A percentile compares a stretch with the other conserved stretches of the same genome.
These are phyloP conservation scores for Nakaseomyces glabratus DNA, from an alignment of 1,139 yeast species.

Conservation along the genomic window DNA sequence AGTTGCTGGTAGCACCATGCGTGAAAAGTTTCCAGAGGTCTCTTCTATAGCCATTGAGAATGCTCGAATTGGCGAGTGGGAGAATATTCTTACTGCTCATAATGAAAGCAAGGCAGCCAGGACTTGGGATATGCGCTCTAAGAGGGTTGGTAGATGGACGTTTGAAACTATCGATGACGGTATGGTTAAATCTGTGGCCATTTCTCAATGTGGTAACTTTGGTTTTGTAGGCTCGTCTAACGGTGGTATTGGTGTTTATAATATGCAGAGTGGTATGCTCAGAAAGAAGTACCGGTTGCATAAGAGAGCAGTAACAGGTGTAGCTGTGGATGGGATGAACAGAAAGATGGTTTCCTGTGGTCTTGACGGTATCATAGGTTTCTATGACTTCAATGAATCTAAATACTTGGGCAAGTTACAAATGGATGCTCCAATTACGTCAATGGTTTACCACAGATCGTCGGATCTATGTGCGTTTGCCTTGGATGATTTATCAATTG, in stretches of 20 bases:
- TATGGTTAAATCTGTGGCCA: conserved; percentile 66
- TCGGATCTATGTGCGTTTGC: conserved; percentile 83
- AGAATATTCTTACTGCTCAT: conserved; percentile 85
- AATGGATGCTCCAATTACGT: conserved; percentile 70
- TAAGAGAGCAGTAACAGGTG: conserved; percentile 75
- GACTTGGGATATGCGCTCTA: conserved; percentile 82
- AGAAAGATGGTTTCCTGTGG: conserved; percentile 80
- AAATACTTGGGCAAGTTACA: conserved; percentile 58
- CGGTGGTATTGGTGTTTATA: conserved; percentile 85
- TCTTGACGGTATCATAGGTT: conserved; percentile 81
- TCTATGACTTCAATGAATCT: conserved; percentile 74
- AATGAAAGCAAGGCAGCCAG: conserved; percentile 76
- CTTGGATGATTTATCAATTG: conserved; percentile 77
- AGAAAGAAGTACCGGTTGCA: conserved; percentile 63
- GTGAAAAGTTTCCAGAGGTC: conserved; percentile 66
- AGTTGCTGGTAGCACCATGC: conserved; percentile 44
- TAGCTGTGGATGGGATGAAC: conserved; percentile 85
- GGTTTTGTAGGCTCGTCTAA: conserved; percentile 83
- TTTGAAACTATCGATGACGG: conserved; percentile 72
- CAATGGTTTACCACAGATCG: conserved; percentile 64
- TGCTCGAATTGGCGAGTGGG: conserved; percentile 89
- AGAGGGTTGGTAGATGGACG: conserved; percentile 69
- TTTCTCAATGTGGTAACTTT: conserved; percentile 93
- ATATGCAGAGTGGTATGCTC: conserved; percentile 78
- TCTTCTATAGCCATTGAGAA: conserved; percentile 63